phyloP scores from a whole-genome alignment of 2,329 filamentous ascomycete species.

The Lasiodiplodia sp. region DNA sequence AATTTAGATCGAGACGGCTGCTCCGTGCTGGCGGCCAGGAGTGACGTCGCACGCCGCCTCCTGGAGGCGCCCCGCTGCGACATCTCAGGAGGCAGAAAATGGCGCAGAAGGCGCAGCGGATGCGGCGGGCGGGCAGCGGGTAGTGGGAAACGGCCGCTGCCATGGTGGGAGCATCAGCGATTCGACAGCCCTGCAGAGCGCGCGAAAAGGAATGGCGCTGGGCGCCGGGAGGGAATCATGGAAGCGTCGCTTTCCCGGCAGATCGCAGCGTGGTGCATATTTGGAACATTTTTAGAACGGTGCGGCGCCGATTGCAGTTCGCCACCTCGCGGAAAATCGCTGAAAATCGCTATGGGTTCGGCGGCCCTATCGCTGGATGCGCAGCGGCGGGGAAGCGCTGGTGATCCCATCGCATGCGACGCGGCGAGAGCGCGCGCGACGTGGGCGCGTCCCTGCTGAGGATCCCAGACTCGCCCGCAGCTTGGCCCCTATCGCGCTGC shows the following conservation, averaged over 20 bases:
- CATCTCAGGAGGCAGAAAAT: conserved; percentile 25
- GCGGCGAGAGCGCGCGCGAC: conserved; percentile 17
- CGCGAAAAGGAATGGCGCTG: conserved; percentile 22
- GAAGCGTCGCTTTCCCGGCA: conserved; percentile 24
- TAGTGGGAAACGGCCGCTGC: conserved; percentile 10
- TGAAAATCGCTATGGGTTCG: conserved; percentile 23
- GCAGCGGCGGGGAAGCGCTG: conserved; percentile 27
- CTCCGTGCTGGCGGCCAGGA: conserved; percentile 21
- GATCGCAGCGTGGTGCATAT: conserved; percentile 19
- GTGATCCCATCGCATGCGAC: conserved; percentile 18
- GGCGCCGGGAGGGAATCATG: conserved; percentile 6
- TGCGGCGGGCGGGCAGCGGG: conserved; percentile 16
- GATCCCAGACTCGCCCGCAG: not conserved
- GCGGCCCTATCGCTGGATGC: conserved; percentile 14
- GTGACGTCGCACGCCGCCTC: conserved; percentile 27
- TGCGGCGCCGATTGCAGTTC: conserved; percentile 26
- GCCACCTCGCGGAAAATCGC: conserved; percentile 28
- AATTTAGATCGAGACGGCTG: conserved; percentile 20
- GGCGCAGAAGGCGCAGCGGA: conserved; percentile 14
- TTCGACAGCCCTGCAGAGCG: conserved; percentile 11
- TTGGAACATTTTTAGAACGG: conserved; percentile 28
- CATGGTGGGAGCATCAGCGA: not conserved
- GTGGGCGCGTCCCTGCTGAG: not conserved
- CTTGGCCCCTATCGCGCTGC: conserved; percentile 11
- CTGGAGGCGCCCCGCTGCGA: conserved; percentile 22